phyloP scores from a whole-genome alignment of 2,329 filamentous ascomycete genomes.

The Sclerotinia borealis region DNA sequence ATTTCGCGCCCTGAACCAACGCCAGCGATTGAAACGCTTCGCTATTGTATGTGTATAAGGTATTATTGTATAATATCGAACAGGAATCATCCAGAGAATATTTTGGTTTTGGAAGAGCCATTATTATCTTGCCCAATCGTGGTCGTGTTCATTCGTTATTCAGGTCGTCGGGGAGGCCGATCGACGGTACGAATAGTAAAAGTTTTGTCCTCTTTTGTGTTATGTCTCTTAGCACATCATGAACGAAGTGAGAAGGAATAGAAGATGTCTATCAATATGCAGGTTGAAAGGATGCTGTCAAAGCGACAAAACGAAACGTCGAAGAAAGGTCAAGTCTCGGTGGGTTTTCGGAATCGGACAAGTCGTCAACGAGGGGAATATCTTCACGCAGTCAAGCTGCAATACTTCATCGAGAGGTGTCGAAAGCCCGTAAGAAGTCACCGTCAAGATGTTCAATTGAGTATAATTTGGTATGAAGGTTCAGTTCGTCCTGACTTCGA shows the following conservation, averaged over 20 bases:
- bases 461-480: background rate
- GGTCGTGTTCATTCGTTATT: conserved; percentile 14
- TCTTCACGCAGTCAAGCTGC: conserved; percentile 1
- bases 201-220: conserved; percentile 5
- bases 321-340: background rate
- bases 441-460: conserved; percentile 13
- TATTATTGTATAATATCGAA: conserved; percentile 73
- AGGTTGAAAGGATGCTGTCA: conserved; percentile 9
- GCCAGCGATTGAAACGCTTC: conserved; percentile 69
- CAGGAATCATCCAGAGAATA: conserved; percentile 71
- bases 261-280: background rate
- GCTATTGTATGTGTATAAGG: conserved; percentile 75
- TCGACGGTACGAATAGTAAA: conserved; percentile 7
- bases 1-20: conserved; percentile 63
- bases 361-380: conserved; percentile 9
- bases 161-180: conserved; percentile 9
- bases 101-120: conserved; percentile 57
- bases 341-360: background rate
- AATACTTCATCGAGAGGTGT: background rate
- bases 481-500: conserved; percentile 6
- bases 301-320: conserved; percentile 7
- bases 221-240: conserved; percentile 8
- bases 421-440: background rate
- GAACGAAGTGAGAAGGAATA: background rate
- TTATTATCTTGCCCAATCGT: conserved; percentile 18